Evolutionary conservation across 345 rosid genomes (phyloP).

Genomic region (Populus simonii): DNA sequence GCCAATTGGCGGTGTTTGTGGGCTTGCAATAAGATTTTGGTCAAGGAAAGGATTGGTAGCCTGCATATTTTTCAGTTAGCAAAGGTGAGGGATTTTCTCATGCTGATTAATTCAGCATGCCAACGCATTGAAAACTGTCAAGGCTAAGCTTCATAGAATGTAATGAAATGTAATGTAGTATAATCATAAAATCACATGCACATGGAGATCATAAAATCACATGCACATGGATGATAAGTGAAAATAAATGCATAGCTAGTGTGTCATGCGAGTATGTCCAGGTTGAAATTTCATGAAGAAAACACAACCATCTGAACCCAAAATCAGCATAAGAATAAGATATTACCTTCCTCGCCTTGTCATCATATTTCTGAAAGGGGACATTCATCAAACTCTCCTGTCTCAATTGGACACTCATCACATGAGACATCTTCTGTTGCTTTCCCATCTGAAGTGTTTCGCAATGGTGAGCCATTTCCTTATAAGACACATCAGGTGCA

Average conservation of each 20-base stretch:
- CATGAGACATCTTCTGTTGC: constrained; percentile 73
- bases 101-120: not conserved
- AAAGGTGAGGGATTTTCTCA: not conserved
- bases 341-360: constrained; percentile 27
- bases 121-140: not conserved
- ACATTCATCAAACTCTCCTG: constrained; percentile 46
- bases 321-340: constrained; percentile 20
- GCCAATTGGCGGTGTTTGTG: constrained; percentile 19
- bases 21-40: constrained; percentile 17
- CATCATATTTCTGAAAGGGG: constrained; percentile 30
- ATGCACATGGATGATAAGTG: not conserved
- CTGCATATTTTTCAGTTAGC: constrained; percentile 37
- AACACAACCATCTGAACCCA: constrained; percentile 17
- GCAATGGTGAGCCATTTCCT: constrained; percentile 81
- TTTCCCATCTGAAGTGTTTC: constrained; percentile 78
- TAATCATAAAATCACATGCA: not conserved
- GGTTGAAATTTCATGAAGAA: not conserved
- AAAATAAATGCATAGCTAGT: not conserved
- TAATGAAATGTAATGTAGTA: not conserved
- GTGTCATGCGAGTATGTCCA: not conserved
- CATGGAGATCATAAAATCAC: not conserved
- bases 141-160: not conserved
- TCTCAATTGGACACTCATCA: constrained; percentile 54
- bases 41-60: constrained; percentile 50
- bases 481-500: constrained; percentile 72